Conservation (phyloP, 768 basidiomycete species). For the Calocybe cyanea region DNA sequence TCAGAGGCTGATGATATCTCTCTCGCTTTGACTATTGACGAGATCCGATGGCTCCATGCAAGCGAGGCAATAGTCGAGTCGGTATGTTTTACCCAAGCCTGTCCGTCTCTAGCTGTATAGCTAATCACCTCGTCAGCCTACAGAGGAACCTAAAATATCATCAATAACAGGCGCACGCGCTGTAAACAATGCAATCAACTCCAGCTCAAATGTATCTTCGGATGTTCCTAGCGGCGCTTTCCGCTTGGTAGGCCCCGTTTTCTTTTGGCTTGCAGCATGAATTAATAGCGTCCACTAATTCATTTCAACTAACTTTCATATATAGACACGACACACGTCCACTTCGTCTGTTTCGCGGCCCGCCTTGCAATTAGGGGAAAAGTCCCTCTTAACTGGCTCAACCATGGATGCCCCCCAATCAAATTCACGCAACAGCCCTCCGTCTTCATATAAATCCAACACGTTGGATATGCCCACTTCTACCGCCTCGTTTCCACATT, state of each 20-base stretch:
- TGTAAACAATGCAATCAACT: not conserved
- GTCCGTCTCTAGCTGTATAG: not conserved
- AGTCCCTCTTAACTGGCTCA: not conserved
- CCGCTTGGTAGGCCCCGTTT: not conserved
- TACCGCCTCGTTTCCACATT: conserved; percentile 4
- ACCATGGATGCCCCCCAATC: not conserved
- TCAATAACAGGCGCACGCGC: not conserved
- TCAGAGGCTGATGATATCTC: conserved; percentile 27
- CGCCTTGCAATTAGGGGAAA: not conserved
- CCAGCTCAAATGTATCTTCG: not conserved
- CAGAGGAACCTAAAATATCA: not conserved
- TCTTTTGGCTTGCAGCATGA: not conserved
- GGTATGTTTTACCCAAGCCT: conserved; percentile 1
- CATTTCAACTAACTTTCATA: conserved; percentile 4
- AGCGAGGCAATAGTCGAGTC: conserved; percentile 21
- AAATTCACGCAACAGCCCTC: conserved; percentile 2
- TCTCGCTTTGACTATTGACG: conserved; percentile 37
- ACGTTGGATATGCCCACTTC: conserved; percentile 6
- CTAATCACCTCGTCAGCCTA: not conserved
- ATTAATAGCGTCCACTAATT: conserved; percentile 5
- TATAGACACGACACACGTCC: conserved; percentile 12
- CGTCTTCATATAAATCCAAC: conserved; percentile 10
- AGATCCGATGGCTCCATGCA: conserved; percentile 47
- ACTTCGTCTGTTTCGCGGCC: conserved; percentile 6
- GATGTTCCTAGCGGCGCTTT: not conserved